A percentile compares a stretch with the other conserved stretches of the same genome.
These are phyloP conservation scores for Elsinoe batatas DNA, from an alignment of 2,329 filamentous ascomycete genomes.

Conservation along the genomic window DNA sequence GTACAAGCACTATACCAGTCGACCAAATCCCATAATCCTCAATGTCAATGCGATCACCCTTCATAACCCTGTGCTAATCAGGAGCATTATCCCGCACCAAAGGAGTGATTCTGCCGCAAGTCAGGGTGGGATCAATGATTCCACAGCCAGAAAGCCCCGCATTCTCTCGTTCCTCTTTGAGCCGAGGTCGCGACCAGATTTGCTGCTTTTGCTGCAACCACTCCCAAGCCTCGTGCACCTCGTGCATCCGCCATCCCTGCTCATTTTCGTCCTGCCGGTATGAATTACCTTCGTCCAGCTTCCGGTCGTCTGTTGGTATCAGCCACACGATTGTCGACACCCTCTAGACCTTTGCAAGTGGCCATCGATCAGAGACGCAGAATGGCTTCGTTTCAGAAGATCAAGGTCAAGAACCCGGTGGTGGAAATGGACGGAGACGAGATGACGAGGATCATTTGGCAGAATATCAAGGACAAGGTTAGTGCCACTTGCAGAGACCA, in stretches of 20 bases:
- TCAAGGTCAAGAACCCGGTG: conserved; percentile 98
- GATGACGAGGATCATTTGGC: conserved; percentile 99
- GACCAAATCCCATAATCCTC: neutral
- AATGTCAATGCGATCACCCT: neutral
- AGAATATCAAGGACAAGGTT: conserved; percentile 93
- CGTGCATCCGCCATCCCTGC: neutral
- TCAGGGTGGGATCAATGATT: neutral
- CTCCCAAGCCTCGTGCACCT: conserved; percentile 1
- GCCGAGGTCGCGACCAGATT: conserved; percentile 9
- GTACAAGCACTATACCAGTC: neutral
- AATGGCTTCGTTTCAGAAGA: conserved; percentile 56
- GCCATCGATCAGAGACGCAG: conserved; percentile 26
- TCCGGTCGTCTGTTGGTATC: conserved; percentile 10
- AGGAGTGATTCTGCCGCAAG: neutral
- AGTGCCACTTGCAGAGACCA: conserved; percentile 13
- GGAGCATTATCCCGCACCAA: neutral
- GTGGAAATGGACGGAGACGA: conserved; percentile 90
- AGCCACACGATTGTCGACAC: conserved; percentile 15
- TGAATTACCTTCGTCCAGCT: conserved; percentile 11
- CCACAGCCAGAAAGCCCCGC: neutral
- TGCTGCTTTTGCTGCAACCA: conserved; percentile 4
- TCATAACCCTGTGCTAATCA: neutral
- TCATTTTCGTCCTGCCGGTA: conserved; percentile 7
- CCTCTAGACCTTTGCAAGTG: conserved; percentile 16
- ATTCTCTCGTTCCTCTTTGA: neutral